These are phyloP conservation scores for Paraphoma chrysanthemicola DNA, from an alignment of 2,329 filamentous ascomycete genomes.

Conservation along the genomic window DNA sequence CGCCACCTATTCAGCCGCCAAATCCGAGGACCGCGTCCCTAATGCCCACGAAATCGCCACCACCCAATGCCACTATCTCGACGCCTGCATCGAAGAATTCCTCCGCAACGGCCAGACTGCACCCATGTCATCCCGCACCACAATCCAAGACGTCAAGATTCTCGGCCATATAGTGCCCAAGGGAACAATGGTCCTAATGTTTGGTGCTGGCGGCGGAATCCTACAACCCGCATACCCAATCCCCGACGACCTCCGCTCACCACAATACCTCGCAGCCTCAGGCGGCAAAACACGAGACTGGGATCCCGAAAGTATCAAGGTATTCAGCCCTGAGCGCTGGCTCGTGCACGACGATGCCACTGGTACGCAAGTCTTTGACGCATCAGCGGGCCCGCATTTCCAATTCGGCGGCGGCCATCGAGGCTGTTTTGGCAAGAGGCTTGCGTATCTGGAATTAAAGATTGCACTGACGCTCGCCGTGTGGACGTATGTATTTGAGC, in stretches of 20 bases:
- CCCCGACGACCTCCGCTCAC: slow-evolving; percentile 37
- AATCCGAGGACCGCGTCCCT: slow-evolving; percentile 25
- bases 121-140: slow-evolving; percentile 34
- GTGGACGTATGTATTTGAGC: slow-evolving; percentile 37
- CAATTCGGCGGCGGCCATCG: slow-evolving; percentile 33
- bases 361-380: slow-evolving; percentile 20
- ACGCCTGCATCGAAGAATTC: slow-evolving; percentile 52
- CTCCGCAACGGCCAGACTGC: slow-evolving; percentile 41
- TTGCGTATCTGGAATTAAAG: slow-evolving; percentile 37
- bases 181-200: slow-evolving; percentile 45
- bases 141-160: slow-evolving; percentile 48
- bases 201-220: slow-evolving; percentile 24
- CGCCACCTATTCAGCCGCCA: slow-evolving; percentile 28
- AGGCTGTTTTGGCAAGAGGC: slow-evolving; percentile 32
- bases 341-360: slow-evolving; percentile 30
- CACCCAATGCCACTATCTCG: slow-evolving; percentile 50
- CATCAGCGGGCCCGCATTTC: slow-evolving; percentile 27
- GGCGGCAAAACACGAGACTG: slow-evolving; percentile 30
- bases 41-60: slow-evolving; percentile 40
- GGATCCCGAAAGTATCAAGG: slow-evolving; percentile 31
- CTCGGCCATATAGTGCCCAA: slow-evolving; percentile 52
- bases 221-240: slow-evolving; percentile 18
- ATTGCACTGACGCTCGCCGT: slow-evolving; percentile 34
- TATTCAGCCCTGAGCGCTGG: slow-evolving; percentile 53
- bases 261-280: slow-evolving; percentile 33